A percentile compares a stretch with the other conserved stretches of the same genome.
phyloP scores from a whole-genome alignment of 306 rosid genomes.

The Dalbergia oliveri region DNA sequence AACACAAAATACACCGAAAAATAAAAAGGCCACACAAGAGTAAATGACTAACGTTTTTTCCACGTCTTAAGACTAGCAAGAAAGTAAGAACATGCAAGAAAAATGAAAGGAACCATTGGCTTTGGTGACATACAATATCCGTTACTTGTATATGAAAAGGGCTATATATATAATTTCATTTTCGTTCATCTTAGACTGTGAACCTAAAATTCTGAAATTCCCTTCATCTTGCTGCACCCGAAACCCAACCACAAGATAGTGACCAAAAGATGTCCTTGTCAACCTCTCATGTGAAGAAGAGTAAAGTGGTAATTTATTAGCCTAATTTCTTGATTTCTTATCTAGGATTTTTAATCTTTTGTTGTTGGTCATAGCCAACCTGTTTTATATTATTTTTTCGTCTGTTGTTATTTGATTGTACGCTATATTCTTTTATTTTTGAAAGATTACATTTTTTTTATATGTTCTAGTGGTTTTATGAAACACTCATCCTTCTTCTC shows the following conservation, averaged over 20 bases:
- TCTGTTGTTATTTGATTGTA: background rate
- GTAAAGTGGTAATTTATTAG: background rate
- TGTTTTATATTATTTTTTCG: background rate
- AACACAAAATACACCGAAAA: background rate
- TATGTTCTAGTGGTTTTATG: background rate
- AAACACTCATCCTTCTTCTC: background rate
- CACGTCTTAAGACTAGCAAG: background rate
- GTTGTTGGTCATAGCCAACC: background rate
- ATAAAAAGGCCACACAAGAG: background rate
- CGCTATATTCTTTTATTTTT: background rate
- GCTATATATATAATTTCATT: background rate
- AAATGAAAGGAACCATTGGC: background rate
- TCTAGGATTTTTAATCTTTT: background rate
- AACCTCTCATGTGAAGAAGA: background rate
- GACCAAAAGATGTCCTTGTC: background rate
- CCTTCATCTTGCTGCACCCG: background rate
- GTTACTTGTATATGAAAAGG: background rate
- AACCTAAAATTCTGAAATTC: background rate
- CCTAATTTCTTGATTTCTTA: background rate
- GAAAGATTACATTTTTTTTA: background rate
- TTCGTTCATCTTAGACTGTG: background rate
- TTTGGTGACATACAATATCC: background rate
- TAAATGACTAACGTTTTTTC: background rate
- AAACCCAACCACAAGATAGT: background rate
- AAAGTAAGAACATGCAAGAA: background rate